phyloP scores from a whole-genome alignment of 1,139 yeast genomes.

The Taphrina flavorubra region DNA sequence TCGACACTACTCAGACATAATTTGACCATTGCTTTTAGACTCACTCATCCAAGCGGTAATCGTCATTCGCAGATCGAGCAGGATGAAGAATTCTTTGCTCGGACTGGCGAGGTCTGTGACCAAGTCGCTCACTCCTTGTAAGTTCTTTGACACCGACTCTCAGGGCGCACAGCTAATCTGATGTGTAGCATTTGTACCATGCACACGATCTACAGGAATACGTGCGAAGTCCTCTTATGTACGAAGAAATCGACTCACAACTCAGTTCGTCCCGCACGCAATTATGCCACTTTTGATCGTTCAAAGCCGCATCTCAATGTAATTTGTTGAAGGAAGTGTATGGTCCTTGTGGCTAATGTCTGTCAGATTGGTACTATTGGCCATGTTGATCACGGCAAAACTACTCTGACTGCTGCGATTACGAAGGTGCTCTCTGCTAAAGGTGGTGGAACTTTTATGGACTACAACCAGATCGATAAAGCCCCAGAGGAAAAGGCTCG shows the following conservation, averaged over 20 bases:
- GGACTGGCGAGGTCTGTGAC: slow-evolving; percentile 35
- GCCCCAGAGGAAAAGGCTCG: slow-evolving; percentile 99
- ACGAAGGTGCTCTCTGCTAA: slow-evolving; percentile 86
- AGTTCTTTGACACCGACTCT: neutral
- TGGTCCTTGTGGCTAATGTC: neutral
- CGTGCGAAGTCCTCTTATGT: neutral
- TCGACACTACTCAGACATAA: neutral
- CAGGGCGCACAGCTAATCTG: neutral
- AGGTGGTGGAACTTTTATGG: slow-evolving; percentile 94
- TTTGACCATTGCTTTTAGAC: neutral
- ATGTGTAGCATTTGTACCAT: neutral
- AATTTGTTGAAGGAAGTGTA: neutral
- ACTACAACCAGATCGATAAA: slow-evolving; percentile 90
- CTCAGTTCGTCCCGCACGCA: neutral
- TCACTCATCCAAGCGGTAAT: neutral
- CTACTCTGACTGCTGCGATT: slow-evolving; percentile 97
- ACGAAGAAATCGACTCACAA: neutral
- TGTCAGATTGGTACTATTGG: slow-evolving; percentile 80
- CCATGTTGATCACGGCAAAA: slow-evolving; percentile 98
- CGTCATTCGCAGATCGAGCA: neutral
- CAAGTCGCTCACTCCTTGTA: slow-evolving; percentile 24
- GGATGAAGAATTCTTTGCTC: slow-evolving; percentile 26
- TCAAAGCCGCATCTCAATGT: slow-evolving; percentile 89
- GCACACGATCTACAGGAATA: neutral
- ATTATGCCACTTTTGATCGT: slow-evolving; percentile 71